phyloP scores from a whole-genome alignment of 257 asterid genomes.

The Nicotiana sylvestris region DNA sequence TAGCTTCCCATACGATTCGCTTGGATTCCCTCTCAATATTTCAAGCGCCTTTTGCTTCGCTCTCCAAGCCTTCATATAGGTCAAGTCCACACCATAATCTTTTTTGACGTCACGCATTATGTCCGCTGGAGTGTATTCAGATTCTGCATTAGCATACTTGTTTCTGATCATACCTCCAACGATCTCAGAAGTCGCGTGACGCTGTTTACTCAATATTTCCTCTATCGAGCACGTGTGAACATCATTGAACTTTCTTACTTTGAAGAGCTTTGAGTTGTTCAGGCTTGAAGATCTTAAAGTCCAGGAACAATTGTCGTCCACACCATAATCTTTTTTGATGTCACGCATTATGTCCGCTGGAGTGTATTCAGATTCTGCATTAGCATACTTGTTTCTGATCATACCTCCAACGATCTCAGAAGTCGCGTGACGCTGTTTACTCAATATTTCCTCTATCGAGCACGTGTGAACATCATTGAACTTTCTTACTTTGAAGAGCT shows the following conservation, averaged over 20 bases:
- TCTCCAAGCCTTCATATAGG: conserved; percentile 11
- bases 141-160: not conserved
- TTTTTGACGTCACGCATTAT: conserved; percentile 13
- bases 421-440: not conserved
- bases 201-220: not conserved
- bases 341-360: conserved; percentile 7
- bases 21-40: not conserved
- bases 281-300: not conserved
- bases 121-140: conserved; percentile 1
- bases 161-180: conserved; percentile 11
- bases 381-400: conserved; percentile 7
- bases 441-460: not conserved
- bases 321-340: conserved; percentile 11
- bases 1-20: not conserved
- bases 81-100: conserved; percentile 10
- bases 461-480: conserved; percentile 9
- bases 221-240: conserved; percentile 5
- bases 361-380: not conserved
- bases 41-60: not conserved
- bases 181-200: not conserved
- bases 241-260: conserved; percentile 7
- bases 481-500: conserved; percentile 13
- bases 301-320: conserved; percentile 4
- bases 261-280: not conserved
- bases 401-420: conserved; percentile 4